Percentiles rank a stretch among this genome's conserved stretches.
Conservation (phyloP, 805 yeast genomes). For the Helenozyma rhizophorensis region DNA sequence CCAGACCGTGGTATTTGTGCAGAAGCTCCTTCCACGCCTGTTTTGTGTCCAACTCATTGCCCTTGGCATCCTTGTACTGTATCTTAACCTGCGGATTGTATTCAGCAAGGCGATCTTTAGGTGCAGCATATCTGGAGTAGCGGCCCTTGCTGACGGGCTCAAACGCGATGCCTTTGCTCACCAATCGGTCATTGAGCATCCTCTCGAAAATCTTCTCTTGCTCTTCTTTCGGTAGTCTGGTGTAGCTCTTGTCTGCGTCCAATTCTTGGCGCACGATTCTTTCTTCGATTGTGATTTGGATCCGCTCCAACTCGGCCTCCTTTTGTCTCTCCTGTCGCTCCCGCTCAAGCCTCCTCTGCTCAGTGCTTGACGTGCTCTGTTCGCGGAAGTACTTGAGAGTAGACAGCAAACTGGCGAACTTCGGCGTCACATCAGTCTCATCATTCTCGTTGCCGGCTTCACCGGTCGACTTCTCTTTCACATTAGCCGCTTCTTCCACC, state of each 20-base stretch:
- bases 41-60: conserved; percentile 54
- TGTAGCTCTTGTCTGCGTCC: conserved; percentile 21
- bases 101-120: conserved; percentile 14
- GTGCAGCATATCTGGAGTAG: conserved; percentile 5
- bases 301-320: conserved; percentile 26
- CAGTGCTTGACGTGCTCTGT: not conserved
- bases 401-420: conserved; percentile 9
- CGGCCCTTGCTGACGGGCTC: conserved; percentile 7
- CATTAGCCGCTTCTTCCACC: too few species aligned
- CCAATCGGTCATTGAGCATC: conserved; percentile 27
- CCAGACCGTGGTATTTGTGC: conserved; percentile 70
- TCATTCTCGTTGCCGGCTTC: too few species aligned
- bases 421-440: not conserved
- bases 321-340: conserved; percentile 20
- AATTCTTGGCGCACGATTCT: conserved; percentile 28
- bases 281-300: conserved; percentile 30
- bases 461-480: too few species aligned
- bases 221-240: conserved; percentile 25
- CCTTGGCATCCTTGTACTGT: conserved; percentile 60
- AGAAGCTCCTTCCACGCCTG: conserved; percentile 76
- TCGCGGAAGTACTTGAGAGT: conserved; percentile 14
- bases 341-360: conserved; percentile 6
- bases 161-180: conserved; percentile 21
- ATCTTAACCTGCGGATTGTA: conserved; percentile 50
- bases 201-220: conserved; percentile 22